Evolutionary conservation across 805 yeast genomes (phyloP).

Genomic region (Allodekkera sacchari): DNA sequence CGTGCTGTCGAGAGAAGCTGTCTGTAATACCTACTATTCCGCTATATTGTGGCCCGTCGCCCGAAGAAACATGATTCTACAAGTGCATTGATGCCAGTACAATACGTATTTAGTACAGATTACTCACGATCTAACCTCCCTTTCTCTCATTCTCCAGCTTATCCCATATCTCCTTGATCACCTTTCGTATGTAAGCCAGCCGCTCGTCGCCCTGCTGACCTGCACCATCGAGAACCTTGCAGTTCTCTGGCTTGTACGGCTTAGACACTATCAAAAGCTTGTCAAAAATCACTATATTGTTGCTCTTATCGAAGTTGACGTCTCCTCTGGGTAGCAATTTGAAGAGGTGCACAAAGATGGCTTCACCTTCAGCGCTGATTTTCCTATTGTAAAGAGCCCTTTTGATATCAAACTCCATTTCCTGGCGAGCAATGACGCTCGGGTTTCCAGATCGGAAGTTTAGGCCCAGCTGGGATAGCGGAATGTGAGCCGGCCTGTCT

Average conservation of each 20-base stretch:
- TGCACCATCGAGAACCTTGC: slow-evolving; percentile 16
- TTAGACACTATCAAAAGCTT: slow-evolving; percentile 29
- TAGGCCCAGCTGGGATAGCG: slow-evolving; percentile 10
- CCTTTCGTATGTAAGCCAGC: slow-evolving; percentile 31
- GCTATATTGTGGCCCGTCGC: too few species aligned
- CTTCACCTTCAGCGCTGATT: slow-evolving; percentile 21
- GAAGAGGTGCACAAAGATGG: slow-evolving; percentile 17
- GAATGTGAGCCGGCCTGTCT: slow-evolving; percentile 14
- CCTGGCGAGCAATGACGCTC: slow-evolving; percentile 12
- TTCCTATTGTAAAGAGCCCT: slow-evolving; percentile 14
- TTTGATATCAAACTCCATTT: slow-evolving; percentile 16
- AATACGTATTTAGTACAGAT: too few species aligned
- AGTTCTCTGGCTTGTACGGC: slow-evolving; percentile 30
- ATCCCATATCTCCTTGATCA: slow-evolving; percentile 43
- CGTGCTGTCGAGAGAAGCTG: too few species aligned
- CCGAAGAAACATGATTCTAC: too few species aligned
- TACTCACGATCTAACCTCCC: slow-evolving; percentile 35
- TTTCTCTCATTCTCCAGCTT: slow-evolving; percentile 35
- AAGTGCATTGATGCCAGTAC: too few species aligned
- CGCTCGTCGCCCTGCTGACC: slow-evolving; percentile 20
- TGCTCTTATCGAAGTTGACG: slow-evolving; percentile 25
- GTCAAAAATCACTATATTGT: slow-evolving; percentile 29
- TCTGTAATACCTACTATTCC: too few species aligned
- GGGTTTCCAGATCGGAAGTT: slow-evolving; percentile 12
- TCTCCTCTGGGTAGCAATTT: slow-evolving; percentile 24